These are phyloP conservation scores for Pseudogymnoascus sp. DNA, from an alignment of 2,329 filamentous ascomycete genomes.

Conservation along the genomic window DNA sequence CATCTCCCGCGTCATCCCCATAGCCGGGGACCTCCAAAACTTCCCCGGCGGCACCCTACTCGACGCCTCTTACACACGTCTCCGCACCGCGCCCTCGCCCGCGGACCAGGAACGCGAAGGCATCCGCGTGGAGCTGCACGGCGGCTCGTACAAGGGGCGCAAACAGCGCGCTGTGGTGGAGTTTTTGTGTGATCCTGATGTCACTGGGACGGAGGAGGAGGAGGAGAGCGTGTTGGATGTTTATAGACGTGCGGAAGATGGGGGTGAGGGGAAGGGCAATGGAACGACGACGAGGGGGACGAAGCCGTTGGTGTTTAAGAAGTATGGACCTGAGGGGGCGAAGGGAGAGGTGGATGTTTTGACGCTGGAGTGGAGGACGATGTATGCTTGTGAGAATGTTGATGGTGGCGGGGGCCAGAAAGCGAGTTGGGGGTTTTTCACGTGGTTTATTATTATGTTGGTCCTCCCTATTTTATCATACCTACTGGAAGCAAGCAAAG, in stretches of 20 bases:
- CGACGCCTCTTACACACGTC: conserved; percentile 56
- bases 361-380: conserved; percentile 76
- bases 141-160: conserved; percentile 45
- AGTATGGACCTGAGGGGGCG: conserved; percentile 56
- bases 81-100: conserved; percentile 57
- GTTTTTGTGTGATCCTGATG: conserved; percentile 65
- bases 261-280: conserved; percentile 19
- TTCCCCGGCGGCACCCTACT: conserved; percentile 47
- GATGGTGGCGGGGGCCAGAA: conserved; percentile 36
- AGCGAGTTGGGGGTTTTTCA: conserved; percentile 86
- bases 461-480: neutral
- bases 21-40: conserved; percentile 62
- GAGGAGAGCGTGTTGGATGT: conserved; percentile 11
- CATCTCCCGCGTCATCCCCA: conserved; percentile 55
- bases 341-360: conserved; percentile 55
- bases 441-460: conserved; percentile 84
- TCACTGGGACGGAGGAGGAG: conserved; percentile 21
- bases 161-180: conserved; percentile 74
- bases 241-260: conserved; percentile 18
- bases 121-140: conserved; percentile 57
- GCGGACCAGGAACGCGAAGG: conserved; percentile 63
- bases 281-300: conserved; percentile 24
- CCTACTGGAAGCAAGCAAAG: neutral
- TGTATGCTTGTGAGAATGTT: conserved; percentile 68
- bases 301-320: conserved; percentile 57